Base-by-base conservation (phyloP, 2,329 filamentous ascomycete species). In the Sporothrix inflata region DNA sequence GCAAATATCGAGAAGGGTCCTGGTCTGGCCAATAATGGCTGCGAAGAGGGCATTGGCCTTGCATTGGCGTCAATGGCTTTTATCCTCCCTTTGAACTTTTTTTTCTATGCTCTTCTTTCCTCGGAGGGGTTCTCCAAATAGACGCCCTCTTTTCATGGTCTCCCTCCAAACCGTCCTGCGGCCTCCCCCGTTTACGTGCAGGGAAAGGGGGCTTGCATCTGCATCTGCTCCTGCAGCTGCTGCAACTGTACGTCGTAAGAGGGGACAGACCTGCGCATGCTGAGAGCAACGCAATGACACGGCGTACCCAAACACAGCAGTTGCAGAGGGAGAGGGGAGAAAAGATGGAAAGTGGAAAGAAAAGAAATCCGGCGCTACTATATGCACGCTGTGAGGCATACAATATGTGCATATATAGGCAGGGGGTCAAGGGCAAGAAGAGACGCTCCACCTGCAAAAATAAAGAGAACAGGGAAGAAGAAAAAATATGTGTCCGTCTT, bases 231-330 rank as follows among this genome's bases (percentile, higher is more conserved):
- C 30, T 51, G 60, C 14, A 65, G 60, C 55, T 34, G 30, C 55
- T 60, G 55, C 55, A 40, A 45, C 38, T 45, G 60, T 65, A 45
- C 27, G n/a, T 45, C n/a, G 12, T 12, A 21, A 38, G 19, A n/a
- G 53, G 11, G 24, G 19, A 65, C 30, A 21, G 5, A 6, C 42
- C 30, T 63, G 61, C 38, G 55, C 73, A 70, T 70, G 40, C 71
- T 68, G 66, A 72, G 71, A 73, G 70, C 66, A 74, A 71, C 73
- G 53, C 73, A 70, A 70, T 72, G 70, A 63, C 57, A 74, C 69
- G 68, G 71, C 67, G 73, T 51, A 60, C 38, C n/a, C 68, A 34
- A 38, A 49, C 53, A 70, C 68, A 61, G 11, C 38, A 61, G 51
- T 27, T 21, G 47, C 65, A 68, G 30, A n/a, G 16, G 38, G 53